Evolutionary conservation across 2,329 filamentous ascomycete species (phyloP).

Genomic region (Fusarium citri): DNA sequence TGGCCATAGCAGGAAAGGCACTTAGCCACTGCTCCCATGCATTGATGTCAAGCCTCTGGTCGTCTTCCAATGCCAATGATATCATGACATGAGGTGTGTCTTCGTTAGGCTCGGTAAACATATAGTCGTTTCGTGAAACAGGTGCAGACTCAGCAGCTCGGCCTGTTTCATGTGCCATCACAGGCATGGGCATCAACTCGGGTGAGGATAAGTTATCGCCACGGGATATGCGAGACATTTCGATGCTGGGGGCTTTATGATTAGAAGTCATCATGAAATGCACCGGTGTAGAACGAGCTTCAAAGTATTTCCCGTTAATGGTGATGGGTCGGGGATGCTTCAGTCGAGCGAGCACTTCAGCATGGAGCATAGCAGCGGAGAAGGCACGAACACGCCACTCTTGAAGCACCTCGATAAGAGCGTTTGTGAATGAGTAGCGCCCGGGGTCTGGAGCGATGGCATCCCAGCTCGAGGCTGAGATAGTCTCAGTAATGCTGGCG

Average conservation of each 20-base stretch:
- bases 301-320: slow-evolving; percentile 68
- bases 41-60: slow-evolving; percentile 67
- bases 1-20: slow-evolving; percentile 67
- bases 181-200: slow-evolving; percentile 33
- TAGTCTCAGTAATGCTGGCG: slow-evolving; percentile 70
- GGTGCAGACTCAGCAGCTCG: slow-evolving; percentile 43
- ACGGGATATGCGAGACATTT: slow-evolving; percentile 57
- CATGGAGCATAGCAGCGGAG: slow-evolving; percentile 71
- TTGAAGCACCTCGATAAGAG: slow-evolving; percentile 68
- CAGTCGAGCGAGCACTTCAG: slow-evolving; percentile 68
- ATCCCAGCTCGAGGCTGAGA: slow-evolving; percentile 72
- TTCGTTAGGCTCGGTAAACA: slow-evolving; percentile 62
- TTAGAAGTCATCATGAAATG: slow-evolving; percentile 74
- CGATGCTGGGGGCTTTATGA: slow-evolving; percentile 68
- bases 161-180: slow-evolving; percentile 40
- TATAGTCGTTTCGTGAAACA: slow-evolving; percentile 42
- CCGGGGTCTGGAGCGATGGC: slow-evolving; percentile 70
- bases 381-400: slow-evolving; percentile 67
- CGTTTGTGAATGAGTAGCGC: slow-evolving; percentile 69
- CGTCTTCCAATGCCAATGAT: slow-evolving; percentile 67
- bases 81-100: slow-evolving; percentile 71
- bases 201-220: slow-evolving; percentile 44
- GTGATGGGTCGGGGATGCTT: slow-evolving; percentile 69
- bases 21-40: slow-evolving; percentile 70
- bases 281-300: slow-evolving; percentile 68